Base-by-base conservation (phyloP, 495 filamentous ascomycete genomes). In the Aspergillus incahuasiensis region DNA sequence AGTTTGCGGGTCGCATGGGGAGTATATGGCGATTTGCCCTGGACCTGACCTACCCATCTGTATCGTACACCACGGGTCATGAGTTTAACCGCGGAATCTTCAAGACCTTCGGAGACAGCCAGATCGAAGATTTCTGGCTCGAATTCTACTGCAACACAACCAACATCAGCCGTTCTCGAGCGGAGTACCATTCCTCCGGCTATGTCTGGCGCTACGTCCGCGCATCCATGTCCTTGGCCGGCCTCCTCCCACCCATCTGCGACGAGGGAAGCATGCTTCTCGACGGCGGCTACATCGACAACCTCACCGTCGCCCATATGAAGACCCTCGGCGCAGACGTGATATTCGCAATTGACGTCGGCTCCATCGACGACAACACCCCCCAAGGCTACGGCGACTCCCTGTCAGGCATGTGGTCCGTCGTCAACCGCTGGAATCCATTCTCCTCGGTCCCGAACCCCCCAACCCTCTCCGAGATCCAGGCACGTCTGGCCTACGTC, bases 41-140 rank as follows among this genome's bases (percentile, higher is more conserved):
- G 9, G 94, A 98, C 68, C 68, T 97, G 58, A 98, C 94, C 8
- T 98, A 98, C 69, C 94, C 94, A 0, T 92, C 90, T 15, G 84
- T 83, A 19, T 96, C 92, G 13, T 98, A 98, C 70, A 98, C 94
- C 6, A 98, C 94, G 0, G 94, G 94, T 4, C 94, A 98, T 68
- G 94, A 97, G 63, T 98, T 98, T 81, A 98, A 98, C 66, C 89
- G 94, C 3, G 95, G 95, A 11, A 97, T 98, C 64, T 98, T 97
- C 82, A 97, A 97, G 72, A 91, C 94, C 0, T 96, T 98, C 69
- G 92, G 91, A 8, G 89, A 95, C 57, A 86, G 88, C 35, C 94
- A 97, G 68, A 97, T 98, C 52, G 94, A 98, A 72, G 95, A 97
- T 67, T 97, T 97, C 67, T 97, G 94, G 94, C 82, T 98, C 15